Evolutionary conservation across 1,284 basidiomycete species (phyloP), one percentile per base, ranked within the genome.

Genomic region (Malassezia sympodialis): DNA sequence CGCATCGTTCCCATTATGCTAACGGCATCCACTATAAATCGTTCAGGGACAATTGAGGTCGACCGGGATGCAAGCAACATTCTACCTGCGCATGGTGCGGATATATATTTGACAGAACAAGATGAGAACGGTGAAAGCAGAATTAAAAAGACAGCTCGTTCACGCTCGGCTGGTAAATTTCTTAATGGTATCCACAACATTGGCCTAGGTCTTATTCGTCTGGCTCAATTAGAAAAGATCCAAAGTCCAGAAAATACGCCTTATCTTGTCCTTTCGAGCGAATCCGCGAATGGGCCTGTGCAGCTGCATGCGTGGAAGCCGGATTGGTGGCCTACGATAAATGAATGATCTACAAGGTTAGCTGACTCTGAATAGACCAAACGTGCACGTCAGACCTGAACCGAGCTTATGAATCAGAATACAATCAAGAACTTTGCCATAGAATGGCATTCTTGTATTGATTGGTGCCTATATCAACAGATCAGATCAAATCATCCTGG

Each of bases 1-100:
- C 84, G 94, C 17, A 85, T 93, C 43, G 77, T 93, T 8, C 90
- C 91, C 2, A 81, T 96, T 1, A 23, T 37, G 2, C 49, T 74
- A 39, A 5, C 40, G 50, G 10, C 3, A 21, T 37, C 4, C 21
- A 59, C 27, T 51, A 62, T 30, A 23, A 28, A 14, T 14, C 23
- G 2, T 37, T 43, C 27, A 11, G 50, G 0, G 19, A 39, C 24
- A 14, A 6, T 27, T 3, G 21, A 15, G 32, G 10, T 47, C 57
- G 23, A 46, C 15, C 15, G 23, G n/a, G 39, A 8, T 10, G 24
- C 17, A 8, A 37, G 2, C 17, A 23, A 27, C 19, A 24, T 37
- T 15, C 34, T 49, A 1, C 60, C 63, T 3, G 5, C 27, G 2
- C 49, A 53, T 12, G 45, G 62, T 8, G 37, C 62, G 2, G 63